These are phyloP conservation scores for Suillus spraguei DNA, from an alignment of 768 basidiomycete species.

Conservation along the genomic window DNA sequence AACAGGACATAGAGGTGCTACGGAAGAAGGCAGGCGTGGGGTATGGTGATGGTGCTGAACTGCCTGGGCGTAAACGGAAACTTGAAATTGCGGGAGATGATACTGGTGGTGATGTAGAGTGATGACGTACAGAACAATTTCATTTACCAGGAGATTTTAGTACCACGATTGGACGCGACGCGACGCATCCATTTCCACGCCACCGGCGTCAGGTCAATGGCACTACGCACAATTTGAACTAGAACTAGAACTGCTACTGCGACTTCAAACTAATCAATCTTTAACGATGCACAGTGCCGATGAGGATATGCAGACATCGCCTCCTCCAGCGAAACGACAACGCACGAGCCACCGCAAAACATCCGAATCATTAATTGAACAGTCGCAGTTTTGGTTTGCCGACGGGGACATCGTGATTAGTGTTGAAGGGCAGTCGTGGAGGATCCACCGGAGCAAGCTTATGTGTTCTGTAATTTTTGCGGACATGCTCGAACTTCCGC, in stretches of 20 bases:
- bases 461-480: conserved; percentile 31
- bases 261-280: background rate
- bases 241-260: background rate
- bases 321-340: conserved; percentile 13
- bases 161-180: background rate
- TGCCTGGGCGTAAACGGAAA: conserved; percentile 80
- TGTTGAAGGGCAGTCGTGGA: conserved; percentile 25
- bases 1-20: conserved; percentile 74
- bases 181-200: conserved; percentile 14
- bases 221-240: background rate
- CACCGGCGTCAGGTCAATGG: background rate
- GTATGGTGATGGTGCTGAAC: conserved; percentile 63
- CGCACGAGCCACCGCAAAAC: conserved; percentile 6
- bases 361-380: background rate
- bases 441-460: conserved; percentile 27
- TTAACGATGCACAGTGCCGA: conserved; percentile 9
- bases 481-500: conserved; percentile 40
- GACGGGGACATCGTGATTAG: conserved; percentile 40
- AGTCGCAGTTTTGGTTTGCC: conserved; percentile 29
- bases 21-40: conserved; percentile 82
- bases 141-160: background rate
- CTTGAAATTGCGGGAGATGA: conserved; percentile 52
- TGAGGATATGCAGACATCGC: conserved; percentile 5
- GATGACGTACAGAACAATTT: background rate
- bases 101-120: conserved; percentile 33